A percentile compares a stretch with the other conserved stretches of the same genome.
Evolutionary conservation across 176 grass and related monocot species (phyloP).

Genomic region (Tillandsia leiboldiana): DNA sequence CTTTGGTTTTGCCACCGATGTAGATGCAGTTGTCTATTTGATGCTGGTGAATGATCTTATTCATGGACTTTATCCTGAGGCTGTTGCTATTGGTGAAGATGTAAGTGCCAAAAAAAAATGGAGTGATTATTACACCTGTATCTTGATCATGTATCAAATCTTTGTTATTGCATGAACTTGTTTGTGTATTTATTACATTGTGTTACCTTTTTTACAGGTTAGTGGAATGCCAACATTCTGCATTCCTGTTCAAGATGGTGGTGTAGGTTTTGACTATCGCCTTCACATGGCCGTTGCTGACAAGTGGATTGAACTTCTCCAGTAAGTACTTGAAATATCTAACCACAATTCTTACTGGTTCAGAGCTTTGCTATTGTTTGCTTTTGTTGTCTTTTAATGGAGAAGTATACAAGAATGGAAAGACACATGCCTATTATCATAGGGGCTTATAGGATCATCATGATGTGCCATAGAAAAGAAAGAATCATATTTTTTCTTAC

Average conservation of each 20-base stretch:
- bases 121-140: slow-evolving; percentile 19
- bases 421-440: no score
- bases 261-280: slow-evolving; percentile 80
- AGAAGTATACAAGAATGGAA: no score
- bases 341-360: neutral
- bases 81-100: slow-evolving; percentile 76
- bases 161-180: neutral
- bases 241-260: slow-evolving; percentile 66
- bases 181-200: neutral
- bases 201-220: slow-evolving; percentile 44
- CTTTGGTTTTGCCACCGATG: slow-evolving; percentile 81
- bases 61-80: slow-evolving; percentile 75
- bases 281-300: slow-evolving; percentile 86
- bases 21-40: slow-evolving; percentile 82
- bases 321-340: slow-evolving; percentile 37
- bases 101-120: slow-evolving; percentile 29
- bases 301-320: slow-evolving; percentile 89
- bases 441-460: no score
- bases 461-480: no score
- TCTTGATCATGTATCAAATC: slow-evolving; percentile 8
- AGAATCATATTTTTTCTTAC: no score
- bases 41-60: slow-evolving; percentile 93
- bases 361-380: neutral
- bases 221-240: slow-evolving; percentile 90
- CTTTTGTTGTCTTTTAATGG: neutral